Base-by-base conservation (phyloP, 164 flowering plant species). In the Aristolochia contorta region DNA sequence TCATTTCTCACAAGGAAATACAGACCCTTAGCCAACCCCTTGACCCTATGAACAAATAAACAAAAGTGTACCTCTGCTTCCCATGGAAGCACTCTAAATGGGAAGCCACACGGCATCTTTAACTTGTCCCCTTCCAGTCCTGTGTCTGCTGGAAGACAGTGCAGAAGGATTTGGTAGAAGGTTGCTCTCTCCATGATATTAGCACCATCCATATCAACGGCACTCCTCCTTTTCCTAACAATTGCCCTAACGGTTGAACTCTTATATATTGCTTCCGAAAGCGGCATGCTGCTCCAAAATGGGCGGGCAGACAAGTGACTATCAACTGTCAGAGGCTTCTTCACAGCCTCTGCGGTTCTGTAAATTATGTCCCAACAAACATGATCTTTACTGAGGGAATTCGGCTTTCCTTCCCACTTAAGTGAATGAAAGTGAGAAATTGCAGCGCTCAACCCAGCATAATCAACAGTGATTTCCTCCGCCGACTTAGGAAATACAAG, bases 1-100 rank as follows among this genome's bases (percentile, higher is more conserved):
- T 80, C 90, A 75, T 92, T 89, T 64, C 98, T 89, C 66, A 89
- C 96, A 73, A 89, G 71, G 76, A 92, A 89, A 75, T 92, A 92
- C 75, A 89, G 68, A 12, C 98, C 98, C 67, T 70, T 84, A 0
- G 84, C 77, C 81, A 92, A 74, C 20, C 88, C 87, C 13, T 25
- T 67, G 55, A 92, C 87, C 45, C 83, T 75, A 67, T 92, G 98
- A 68, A 92, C 94, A 80, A 92, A 92, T 46, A 92, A 67, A 61
- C 66, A 88, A 59, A 87, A 80, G 62, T 92, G 98, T 27, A 89
- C 85, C 67, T 89, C 83, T 33, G 82, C 70, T 69, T 85, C 86
- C 98, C 98, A 89, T 2, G 85, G 67, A 68, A 92, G 89, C 56
- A 72, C 90, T 70, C 98, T 76, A 74, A 80, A 92, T 6, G 91